Base-by-base conservation (phyloP, 805 yeast genomes). In the Nakazawaea siamensis region DNA sequence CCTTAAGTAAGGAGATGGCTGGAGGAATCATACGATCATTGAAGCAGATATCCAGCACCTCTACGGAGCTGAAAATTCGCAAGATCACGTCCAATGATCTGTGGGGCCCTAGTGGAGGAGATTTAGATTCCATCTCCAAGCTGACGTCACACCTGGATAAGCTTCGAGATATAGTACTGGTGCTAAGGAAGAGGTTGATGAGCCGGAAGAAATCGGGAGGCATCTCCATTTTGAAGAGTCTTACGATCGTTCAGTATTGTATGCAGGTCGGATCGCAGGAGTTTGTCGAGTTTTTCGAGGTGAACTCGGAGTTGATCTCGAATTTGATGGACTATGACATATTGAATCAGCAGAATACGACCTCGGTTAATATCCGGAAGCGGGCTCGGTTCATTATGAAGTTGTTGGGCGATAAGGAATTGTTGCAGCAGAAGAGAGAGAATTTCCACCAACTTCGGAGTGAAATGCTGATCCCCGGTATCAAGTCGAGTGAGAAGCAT, bases 91-190 rank as follows among this genome's bases (percentile, higher is more conserved):
- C 65, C 43, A 63, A 62, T 38, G 78, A 73, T 39, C 58, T 65
- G 2, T 57, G 64, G 45, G 77, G 81, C 1, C 80, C 80, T 1
- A 69, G 71, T 6, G 70, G 74, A n/a, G 57, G 66, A 5, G 69
- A 75, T 39, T 55, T 76, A 48, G 66, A 67, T 38, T 74, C 73
- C 33, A 52, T 76, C 2, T 63, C 79, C 1, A 52, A 58, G 3
- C 49, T 72, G 16, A 64, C 81, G 0, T 61, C 57, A 36, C 52
- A 62, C 31, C 41, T 58, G 12, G 57, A 55, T 40, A 58, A 66
- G 9, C 44, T 70, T 19, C 49, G 52, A 12, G 58, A 56, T 20
- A 66, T 76, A 5, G 52, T 56, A 5, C 54, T 52, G 20, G 57
- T 62, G 5, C 40, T 76, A 4, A 48, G 49, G 14, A 70, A 64